Evolutionary conservation across 2,329 filamentous ascomycete species (phyloP).

Genomic region (Trichothecium sympodiale): DNA sequence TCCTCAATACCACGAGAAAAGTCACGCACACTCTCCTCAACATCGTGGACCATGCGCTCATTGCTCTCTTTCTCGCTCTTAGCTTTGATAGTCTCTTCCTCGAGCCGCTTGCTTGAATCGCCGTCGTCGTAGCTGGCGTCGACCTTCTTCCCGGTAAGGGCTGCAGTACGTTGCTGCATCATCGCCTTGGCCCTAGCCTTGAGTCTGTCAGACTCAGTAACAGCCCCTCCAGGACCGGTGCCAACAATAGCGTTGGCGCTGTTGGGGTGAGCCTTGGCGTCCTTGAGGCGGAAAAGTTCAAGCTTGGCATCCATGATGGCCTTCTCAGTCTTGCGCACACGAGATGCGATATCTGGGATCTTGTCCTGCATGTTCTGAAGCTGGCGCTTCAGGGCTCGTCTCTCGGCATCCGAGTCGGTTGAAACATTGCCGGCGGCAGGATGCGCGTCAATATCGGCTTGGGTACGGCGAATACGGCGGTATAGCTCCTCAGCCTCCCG

Average conservation of each 20-base stretch:
- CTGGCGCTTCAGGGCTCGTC: conserved; percentile 76
- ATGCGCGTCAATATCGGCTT: conserved; percentile 89
- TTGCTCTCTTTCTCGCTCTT: conserved; percentile 85
- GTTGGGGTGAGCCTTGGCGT: conserved; percentile 82
- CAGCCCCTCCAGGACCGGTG: conserved; percentile 78
- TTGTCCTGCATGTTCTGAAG: conserved; percentile 81
- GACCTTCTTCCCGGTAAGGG: conserved; percentile 74
- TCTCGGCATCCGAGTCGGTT: conserved; percentile 78
- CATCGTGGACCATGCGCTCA: conserved; percentile 91
- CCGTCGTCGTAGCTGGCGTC: conserved; percentile 58
- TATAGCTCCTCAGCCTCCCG: conserved; percentile 92
- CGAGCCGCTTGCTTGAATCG: conserved; percentile 72
- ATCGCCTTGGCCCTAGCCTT: conserved; percentile 94
- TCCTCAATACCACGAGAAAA: conserved; percentile 80
- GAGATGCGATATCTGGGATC: conserved; percentile 82
- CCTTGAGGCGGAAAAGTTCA: conserved; percentile 85
- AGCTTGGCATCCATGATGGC: conserved; percentile 84
- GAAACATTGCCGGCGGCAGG: conserved; percentile 61
- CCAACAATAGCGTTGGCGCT: conserved; percentile 75
- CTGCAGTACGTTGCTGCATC: conserved; percentile 96
- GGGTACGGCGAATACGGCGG: conserved; percentile 77
- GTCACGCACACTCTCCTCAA: conserved; percentile 89
- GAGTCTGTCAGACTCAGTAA: conserved; percentile 88
- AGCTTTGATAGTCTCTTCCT: conserved; percentile 75
- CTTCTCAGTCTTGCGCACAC: conserved; percentile 82